Base-by-base conservation (phyloP, 768 basidiomycete genomes). In the Infundibulicybe gibba region DNA sequence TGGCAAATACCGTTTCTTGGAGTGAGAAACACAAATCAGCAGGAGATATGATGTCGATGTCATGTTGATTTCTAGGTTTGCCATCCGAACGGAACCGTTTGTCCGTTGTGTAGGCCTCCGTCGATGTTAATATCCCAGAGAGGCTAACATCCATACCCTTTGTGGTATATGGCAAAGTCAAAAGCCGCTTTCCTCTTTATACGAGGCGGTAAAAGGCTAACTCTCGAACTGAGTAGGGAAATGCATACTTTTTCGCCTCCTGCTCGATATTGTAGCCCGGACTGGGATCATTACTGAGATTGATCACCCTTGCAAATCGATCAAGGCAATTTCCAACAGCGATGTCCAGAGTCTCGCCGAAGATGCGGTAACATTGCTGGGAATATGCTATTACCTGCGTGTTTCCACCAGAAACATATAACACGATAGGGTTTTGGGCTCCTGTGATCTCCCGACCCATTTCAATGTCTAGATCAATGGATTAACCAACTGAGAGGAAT, bases 321-420 rank as follows among this genome's bases (percentile, higher is more conserved):
- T 99, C 97, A 17, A 99, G 72, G 61, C 97, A 98, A 62, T 99
- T 99, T 32, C 97, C 97, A 31, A 98, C 94, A n/a, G 97, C 97
- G 47, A 99, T 98, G 60, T 99, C 97, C 46, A 99, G 77, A 2
- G 97, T 98, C 68, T 99, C 97, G 13, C 97, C 97, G 60, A 99
- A 99, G 50, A 99, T 99, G 37, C 97, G 83, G 63, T 99, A 99
- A 52, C 94, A 83, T 64, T 98, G 94, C 49, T 89, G 86, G 16
- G 94, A 98, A 65, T 99, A 99, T 1, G 97, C 97, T 57, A 99
- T 98, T 13, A 99, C 94, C 66, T 99, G 97, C 0, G 97, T 98
- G 66, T 99, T 99, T 3, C 97, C 97, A 11, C 97, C 97, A 0
- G 97, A 98, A 15, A 99, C 97, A 60, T 99, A 99, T 32, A 98